Conservation (phyloP, 768 basidiomycete genomes). For the Leccinum ochraceum region DNA sequence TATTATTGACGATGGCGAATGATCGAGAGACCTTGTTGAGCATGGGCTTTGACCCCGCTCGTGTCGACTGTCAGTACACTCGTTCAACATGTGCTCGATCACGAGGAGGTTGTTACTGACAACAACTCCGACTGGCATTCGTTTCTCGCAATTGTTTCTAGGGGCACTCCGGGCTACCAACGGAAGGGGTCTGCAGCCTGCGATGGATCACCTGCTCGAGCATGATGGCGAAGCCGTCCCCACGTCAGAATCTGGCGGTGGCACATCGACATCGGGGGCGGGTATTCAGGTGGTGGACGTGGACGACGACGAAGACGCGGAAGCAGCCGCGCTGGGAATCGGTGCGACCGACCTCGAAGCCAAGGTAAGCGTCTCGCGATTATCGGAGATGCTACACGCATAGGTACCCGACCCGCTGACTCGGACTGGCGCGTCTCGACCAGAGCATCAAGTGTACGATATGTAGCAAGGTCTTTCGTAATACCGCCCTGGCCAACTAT, state of each 20-base stretch:
- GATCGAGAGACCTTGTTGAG: constrained; percentile 75
- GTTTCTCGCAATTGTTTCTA: constrained; percentile 27
- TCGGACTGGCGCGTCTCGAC: too few relatives aligned
- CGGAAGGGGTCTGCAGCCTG: constrained; percentile 83
- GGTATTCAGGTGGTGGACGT: constrained; percentile 43
- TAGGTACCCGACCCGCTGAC: not conserved
- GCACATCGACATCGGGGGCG: not conserved
- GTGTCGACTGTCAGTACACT: constrained; percentile 76
- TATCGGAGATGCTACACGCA: constrained; percentile 3
- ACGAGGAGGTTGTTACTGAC: not conserved
- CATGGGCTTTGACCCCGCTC: constrained; percentile 85
- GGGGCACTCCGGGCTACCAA: constrained; percentile 89
- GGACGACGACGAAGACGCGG: constrained; percentile 67
- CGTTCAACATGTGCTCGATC: not conserved
- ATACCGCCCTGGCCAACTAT: constrained; percentile 85
- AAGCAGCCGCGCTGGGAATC: constrained; percentile 57
- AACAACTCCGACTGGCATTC: not conserved
- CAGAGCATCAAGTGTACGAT: constrained; percentile 83
- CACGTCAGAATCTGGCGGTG: not conserved
- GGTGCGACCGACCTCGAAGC: constrained; percentile 53
- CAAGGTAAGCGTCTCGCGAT: constrained; percentile 44
- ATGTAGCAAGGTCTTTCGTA: constrained; percentile 85
- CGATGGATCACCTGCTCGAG: constrained; percentile 87
- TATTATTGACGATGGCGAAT: constrained; percentile 36
- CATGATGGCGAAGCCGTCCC: constrained; percentile 69